Percentiles rank a stretch among this genome's conserved stretches.
These are phyloP conservation scores for Apiospora koreana DNA, from an alignment of 2,329 filamentous ascomycete genomes.

Conservation along the genomic window DNA sequence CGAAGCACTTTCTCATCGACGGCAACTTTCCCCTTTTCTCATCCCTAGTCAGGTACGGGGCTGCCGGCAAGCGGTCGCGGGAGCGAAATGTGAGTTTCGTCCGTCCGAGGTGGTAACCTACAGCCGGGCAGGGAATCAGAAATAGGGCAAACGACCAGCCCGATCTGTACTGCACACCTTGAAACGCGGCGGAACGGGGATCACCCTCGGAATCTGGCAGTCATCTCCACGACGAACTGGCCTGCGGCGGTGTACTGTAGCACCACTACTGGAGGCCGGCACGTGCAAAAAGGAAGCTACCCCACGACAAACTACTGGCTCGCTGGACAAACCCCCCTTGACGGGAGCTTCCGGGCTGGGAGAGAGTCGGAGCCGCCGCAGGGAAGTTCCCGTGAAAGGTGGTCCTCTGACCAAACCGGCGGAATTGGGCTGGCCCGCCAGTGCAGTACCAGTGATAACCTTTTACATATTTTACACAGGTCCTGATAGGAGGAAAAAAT, in stretches of 20 bases:
- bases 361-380: neutral
- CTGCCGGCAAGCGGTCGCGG: neutral
- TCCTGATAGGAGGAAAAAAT: neutral
- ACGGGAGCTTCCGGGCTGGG: neutral
- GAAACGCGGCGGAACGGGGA: neutral
- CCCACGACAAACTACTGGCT: no score
- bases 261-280: neutral
- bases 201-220: neutral
- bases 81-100: neutral
- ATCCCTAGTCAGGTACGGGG: neutral
- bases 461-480: neutral
- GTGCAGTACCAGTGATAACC: no score
- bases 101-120: neutral
- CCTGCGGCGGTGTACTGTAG: neutral
- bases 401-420: neutral
- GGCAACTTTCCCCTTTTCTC: neutral
- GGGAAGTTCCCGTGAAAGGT: neutral
- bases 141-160: neutral
- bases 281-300: neutral
- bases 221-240: neutral
- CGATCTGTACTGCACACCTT: neutral
- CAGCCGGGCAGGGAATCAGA: neutral
- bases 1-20: neutral
- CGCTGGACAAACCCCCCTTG: neutral
- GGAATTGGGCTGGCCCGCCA: neutral